phyloP scores from a whole-genome alignment of 164 flowering plant genomes.

The Magnolia changhungtana region DNA sequence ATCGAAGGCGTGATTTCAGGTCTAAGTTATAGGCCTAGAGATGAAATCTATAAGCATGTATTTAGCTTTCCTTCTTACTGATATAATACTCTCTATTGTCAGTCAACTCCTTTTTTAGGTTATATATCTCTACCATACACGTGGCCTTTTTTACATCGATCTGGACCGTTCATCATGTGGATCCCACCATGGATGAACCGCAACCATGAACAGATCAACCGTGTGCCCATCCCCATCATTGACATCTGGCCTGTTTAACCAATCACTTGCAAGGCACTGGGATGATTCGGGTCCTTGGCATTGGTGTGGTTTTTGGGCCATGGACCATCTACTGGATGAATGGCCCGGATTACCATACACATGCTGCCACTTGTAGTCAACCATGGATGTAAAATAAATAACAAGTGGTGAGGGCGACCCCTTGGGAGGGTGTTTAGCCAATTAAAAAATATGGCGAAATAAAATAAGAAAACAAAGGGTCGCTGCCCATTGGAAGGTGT shows the following conservation, averaged over 20 bases:
- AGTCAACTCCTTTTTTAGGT: not conserved
- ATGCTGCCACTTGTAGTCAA: no score
- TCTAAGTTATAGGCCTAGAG: not conserved
- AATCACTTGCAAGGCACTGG: no score
- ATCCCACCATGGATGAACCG: not conserved
- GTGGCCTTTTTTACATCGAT: not conserved
- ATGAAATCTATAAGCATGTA: not conserved
- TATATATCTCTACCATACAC: not conserved
- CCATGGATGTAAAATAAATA: no score
- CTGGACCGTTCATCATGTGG: not conserved
- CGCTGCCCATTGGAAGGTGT: not conserved
- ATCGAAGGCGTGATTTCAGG: conserved; percentile 1
- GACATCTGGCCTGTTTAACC: no score
- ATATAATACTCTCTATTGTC: not conserved
- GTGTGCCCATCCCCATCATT: no score
- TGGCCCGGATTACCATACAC: no score
- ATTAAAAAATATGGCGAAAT: not conserved
- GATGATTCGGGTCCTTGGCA: no score
- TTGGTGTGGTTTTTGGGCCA: no score
- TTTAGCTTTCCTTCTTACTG: not conserved
- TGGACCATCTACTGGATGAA: no score
- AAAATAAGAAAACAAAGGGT: not conserved
- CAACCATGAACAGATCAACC: no score
- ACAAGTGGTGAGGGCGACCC: not conserved
- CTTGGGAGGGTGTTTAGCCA: not conserved